phyloP scores from a whole-genome alignment of 805 yeast genomes.

The Yamadazyma phyllophila region DNA sequence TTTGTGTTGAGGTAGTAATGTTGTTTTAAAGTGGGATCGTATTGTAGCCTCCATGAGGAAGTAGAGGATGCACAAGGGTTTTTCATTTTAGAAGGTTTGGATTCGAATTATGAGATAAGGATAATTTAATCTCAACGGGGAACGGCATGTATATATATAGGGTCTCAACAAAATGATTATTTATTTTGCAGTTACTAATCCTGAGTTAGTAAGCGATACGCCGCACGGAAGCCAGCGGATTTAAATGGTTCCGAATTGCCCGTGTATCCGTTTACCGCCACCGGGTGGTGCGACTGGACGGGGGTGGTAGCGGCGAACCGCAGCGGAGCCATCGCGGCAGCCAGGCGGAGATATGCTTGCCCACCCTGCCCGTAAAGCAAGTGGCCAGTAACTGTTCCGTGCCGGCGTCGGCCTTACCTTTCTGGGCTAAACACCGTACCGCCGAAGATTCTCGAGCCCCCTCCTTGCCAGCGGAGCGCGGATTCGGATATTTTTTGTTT shows the following conservation, averaged over 20 bases:
- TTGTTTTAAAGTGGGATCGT: slow-evolving; percentile 37
- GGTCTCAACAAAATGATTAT: background rate
- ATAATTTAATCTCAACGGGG: background rate
- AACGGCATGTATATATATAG: background rate
- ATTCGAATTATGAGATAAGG: background rate
- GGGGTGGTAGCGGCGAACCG: background rate
- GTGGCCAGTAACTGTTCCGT: too few species aligned
- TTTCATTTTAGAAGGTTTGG: background rate
- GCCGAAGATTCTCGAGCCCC: too few species aligned
- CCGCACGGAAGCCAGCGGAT: background rate
- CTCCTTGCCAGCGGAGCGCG: too few species aligned
- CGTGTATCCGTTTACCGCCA: background rate
- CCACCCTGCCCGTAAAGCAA: too few species aligned
- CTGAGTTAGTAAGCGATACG: background rate
- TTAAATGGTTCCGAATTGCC: background rate
- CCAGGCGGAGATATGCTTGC: too few species aligned
- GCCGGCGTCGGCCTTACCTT: too few species aligned
- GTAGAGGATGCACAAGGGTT: background rate
- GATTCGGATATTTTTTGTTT: too few species aligned
- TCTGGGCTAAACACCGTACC: too few species aligned
- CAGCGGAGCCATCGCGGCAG: background rate
- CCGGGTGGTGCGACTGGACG: background rate
- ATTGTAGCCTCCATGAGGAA: slow-evolving; percentile 19
- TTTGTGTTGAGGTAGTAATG: slow-evolving; percentile 38
- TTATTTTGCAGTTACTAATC: slow-evolving; percentile 2